Evolutionary conservation across 169 alveolate genomes (phyloP).

Genomic region (Plasmodium ovale): DNA sequence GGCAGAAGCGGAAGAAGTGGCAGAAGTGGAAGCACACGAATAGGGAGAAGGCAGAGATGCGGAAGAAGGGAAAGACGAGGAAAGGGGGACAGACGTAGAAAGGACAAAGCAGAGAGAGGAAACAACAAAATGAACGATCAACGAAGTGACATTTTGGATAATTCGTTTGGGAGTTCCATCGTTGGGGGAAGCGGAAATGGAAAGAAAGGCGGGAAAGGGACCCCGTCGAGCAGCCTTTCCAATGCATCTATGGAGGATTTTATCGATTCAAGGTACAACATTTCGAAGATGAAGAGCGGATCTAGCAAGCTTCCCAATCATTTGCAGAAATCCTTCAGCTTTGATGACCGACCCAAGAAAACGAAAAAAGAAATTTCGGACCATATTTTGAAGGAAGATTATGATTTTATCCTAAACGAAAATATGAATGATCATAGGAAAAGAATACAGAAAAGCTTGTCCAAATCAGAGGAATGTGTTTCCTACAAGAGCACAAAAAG

Average conservation of each 20-base stretch:
- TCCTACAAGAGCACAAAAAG: slow-evolving; percentile 8
- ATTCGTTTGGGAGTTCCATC: too few relatives aligned
- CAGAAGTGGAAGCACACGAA: neutral
- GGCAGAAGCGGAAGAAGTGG: neutral
- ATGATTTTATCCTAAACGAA: slow-evolving; percentile 28
- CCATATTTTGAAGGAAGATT: slow-evolving; percentile 10
- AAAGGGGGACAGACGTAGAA: neutral
- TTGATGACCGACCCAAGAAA: slow-evolving; percentile 1
- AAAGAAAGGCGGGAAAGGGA: neutral
- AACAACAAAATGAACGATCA: neutral
- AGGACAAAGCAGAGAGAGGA: neutral
- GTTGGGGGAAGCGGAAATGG: neutral
- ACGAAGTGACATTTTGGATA: neutral
- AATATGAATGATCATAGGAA: slow-evolving; percentile 15
- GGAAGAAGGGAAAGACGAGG: neutral
- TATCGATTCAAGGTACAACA: slow-evolving; percentile 37
- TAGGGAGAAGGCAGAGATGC: neutral
- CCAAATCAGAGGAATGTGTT: slow-evolving; percentile 15
- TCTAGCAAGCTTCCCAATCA: neutral
- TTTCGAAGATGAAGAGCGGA: slow-evolving; percentile 7
- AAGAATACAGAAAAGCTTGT: slow-evolving; percentile 1
- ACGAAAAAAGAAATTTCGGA: slow-evolving; percentile 9
- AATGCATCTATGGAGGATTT: slow-evolving; percentile 37
- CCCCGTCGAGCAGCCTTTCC: neutral
- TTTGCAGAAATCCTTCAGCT: slow-evolving; percentile 15